Conservation (phyloP, 129 eudicot genomes). For the Escallonia rubra region DNA sequence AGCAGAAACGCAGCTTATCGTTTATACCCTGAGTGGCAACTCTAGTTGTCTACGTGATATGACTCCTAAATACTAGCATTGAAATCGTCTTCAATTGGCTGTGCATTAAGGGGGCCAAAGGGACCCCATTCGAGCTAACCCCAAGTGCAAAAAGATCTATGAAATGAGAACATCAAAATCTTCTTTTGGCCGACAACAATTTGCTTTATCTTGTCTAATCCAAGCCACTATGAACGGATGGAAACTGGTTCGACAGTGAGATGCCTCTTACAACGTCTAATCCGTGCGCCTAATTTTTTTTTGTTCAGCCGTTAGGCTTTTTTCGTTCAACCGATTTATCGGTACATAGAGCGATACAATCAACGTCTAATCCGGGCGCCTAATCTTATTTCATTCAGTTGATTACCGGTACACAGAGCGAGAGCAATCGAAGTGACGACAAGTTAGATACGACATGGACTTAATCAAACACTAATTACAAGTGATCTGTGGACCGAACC, state of each 20-base stretch:
- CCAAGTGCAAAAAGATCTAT: background rate
- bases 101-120: background rate
- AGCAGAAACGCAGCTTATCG: slow-evolving; percentile 19
- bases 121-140: background rate
- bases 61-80: background rate
- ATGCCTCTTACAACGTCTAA: slow-evolving; percentile 9
- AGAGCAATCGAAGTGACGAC: background rate
- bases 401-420: background rate
- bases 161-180: background rate
- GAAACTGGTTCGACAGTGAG: slow-evolving; percentile 8
- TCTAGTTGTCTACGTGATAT: background rate
- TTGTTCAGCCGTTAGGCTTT: slow-evolving; percentile 18
- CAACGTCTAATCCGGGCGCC: background rate
- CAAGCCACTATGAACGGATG: slow-evolving; percentile 46
- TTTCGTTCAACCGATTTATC: slow-evolving; percentile 12
- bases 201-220: slow-evolving; percentile 32
- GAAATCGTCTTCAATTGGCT: no score
- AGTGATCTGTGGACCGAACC: no score
- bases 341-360: slow-evolving; percentile 3
- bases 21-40: slow-evolving; percentile 14
- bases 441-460: no score
- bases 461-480: no score
- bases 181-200: slow-evolving; percentile 56
- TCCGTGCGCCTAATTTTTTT: slow-evolving; percentile 21
- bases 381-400: background rate